Conservation (phyloP, 1,284 basidiomycete genomes). For the Thelephora terrestris region DNA sequence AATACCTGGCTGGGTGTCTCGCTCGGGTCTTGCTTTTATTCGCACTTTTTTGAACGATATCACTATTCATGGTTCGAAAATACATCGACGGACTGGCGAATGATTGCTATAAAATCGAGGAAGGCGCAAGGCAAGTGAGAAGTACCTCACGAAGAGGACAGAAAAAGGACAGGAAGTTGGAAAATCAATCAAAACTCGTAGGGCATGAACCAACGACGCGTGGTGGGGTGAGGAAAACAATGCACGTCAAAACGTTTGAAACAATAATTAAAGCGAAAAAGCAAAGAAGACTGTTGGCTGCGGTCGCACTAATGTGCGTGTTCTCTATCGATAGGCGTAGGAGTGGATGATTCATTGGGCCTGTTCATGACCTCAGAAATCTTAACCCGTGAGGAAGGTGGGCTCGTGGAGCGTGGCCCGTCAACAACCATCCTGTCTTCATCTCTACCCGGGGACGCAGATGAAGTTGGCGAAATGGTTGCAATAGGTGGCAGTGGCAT, state of each 20-base stretch:
- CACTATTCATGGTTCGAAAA: too few species aligned
- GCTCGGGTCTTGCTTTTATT: too few species aligned
- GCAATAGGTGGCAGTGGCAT: slow-evolving; percentile 53
- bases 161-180: too few species aligned
- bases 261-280: neutral
- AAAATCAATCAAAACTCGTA: too few species aligned
- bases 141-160: too few species aligned
- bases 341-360: slow-evolving; percentile 24
- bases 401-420: slow-evolving; percentile 20
- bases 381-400: slow-evolving; percentile 39
- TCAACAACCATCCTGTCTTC: slow-evolving; percentile 42
- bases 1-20: too few species aligned
- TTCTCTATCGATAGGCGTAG: slow-evolving; percentile 18
- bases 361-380: slow-evolving; percentile 40
- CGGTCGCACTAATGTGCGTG: neutral
- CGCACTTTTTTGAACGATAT: too few species aligned
- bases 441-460: slow-evolving; percentile 31
- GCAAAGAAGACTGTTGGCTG: too few species aligned
- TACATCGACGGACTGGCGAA: too few species aligned
- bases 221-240: neutral
- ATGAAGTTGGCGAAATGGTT: slow-evolving; percentile 49
- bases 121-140: too few species aligned
- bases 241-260: neutral
- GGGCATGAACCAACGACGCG: too few species aligned
- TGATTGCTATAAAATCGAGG: too few species aligned